Evolutionary conservation across 2,329 filamentous ascomycete genomes (phyloP).

Genomic region (Xylariaceae sp.): DNA sequence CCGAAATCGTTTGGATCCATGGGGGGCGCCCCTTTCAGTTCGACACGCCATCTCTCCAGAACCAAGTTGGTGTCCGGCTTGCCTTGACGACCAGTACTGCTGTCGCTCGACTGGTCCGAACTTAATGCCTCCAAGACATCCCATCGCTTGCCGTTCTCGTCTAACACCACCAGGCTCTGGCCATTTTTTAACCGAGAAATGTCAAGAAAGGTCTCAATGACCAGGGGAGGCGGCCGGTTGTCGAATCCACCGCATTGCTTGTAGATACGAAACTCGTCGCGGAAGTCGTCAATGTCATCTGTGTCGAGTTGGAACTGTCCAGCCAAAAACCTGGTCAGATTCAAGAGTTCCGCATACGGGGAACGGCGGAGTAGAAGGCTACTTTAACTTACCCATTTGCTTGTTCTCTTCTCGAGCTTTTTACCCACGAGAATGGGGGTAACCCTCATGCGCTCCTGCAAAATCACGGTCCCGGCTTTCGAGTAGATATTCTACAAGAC

Average conservation of each 20-base stretch:
- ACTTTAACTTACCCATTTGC: slow-evolving; percentile 24
- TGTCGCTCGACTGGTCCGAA: slow-evolving; percentile 44
- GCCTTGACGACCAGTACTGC: slow-evolving; percentile 31
- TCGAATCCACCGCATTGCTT: slow-evolving; percentile 70
- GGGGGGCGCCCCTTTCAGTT: slow-evolving; percentile 58
- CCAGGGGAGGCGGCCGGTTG: slow-evolving; percentile 70
- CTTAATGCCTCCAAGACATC: slow-evolving; percentile 81
- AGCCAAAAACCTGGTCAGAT: neutral
- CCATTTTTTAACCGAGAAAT: slow-evolving; percentile 69
- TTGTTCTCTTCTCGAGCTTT: slow-evolving; percentile 20
- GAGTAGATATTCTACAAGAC: slow-evolving; percentile 74
- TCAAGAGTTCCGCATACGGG: no score
- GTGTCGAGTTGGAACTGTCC: slow-evolving; percentile 87
- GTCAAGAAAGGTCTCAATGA: slow-evolving; percentile 88
- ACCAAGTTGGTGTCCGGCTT: slow-evolving; percentile 64
- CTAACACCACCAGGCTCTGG: slow-evolving; percentile 79
- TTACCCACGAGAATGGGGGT: slow-evolving; percentile 23
- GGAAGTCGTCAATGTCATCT: slow-evolving; percentile 83
- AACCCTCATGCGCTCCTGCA: slow-evolving; percentile 72
- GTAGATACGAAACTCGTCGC: slow-evolving; percentile 75
- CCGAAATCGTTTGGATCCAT: slow-evolving; percentile 49
- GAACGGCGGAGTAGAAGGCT: no score
- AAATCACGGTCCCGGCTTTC: slow-evolving; percentile 77
- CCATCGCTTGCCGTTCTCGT: slow-evolving; percentile 86
- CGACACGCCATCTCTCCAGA: slow-evolving; percentile 84